These are phyloP conservation scores for Chrysoporthe puriensis DNA, from an alignment of 2,329 filamentous ascomycete species.

Conservation along the genomic window DNA sequence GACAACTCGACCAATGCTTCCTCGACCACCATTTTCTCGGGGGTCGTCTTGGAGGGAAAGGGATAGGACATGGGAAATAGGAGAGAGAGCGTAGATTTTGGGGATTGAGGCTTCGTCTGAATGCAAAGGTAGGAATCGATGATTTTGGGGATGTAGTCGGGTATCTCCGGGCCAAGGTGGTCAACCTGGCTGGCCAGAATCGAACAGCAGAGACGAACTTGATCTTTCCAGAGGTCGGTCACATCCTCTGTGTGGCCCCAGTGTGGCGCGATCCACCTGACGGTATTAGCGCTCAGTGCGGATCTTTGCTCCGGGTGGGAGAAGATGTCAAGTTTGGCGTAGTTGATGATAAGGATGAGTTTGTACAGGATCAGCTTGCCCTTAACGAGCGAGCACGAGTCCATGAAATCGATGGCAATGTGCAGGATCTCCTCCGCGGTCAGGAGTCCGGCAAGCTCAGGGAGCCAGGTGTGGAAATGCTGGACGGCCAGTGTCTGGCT, in stretches of 20 bases:
- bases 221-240: conserved; percentile 86
- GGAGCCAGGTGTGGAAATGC: conserved; percentile 97
- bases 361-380: conserved; percentile 93
- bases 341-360: conserved; percentile 89
- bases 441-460: conserved; percentile 79
- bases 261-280: conserved; percentile 89
- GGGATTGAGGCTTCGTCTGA: conserved; percentile 55
- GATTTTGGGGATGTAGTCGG: conserved; percentile 87
- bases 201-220: conserved; percentile 91
- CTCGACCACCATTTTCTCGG: conserved; percentile 69
- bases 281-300: conserved; percentile 77
- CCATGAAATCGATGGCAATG: conserved; percentile 90
- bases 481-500: conserved; percentile 95
- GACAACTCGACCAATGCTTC: conserved; percentile 89
- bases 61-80: conserved; percentile 90
- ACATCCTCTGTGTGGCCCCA: conserved; percentile 80
- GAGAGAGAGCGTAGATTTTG: conserved; percentile 74
- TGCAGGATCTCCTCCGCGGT: conserved; percentile 84
- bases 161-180: conserved; percentile 77
- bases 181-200: conserved; percentile 85
- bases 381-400: conserved; percentile 84
- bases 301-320: conserved; percentile 74
- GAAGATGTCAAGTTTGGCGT: conserved; percentile 82
- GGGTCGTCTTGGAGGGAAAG: conserved; percentile 74
- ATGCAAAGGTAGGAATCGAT: conserved; percentile 87